phyloP scores from a whole-genome alignment of 2,329 filamentous ascomycete species.

The Boeremia exigua region DNA sequence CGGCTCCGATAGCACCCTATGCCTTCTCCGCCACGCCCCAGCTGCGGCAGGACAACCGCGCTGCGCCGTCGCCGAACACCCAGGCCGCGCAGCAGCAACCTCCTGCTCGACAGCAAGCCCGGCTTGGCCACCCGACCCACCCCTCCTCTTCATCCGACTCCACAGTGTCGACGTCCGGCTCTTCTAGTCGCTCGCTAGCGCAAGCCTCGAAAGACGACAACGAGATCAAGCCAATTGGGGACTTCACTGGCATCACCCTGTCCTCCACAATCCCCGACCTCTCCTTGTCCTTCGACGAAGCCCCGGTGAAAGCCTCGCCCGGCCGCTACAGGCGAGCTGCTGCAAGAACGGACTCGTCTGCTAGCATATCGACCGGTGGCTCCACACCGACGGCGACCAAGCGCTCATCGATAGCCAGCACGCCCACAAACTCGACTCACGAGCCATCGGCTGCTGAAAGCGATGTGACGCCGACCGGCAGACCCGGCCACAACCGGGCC shows the following conservation, averaged over 20 bases:
- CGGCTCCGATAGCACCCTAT: constrained; percentile 57
- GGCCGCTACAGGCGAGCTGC: constrained; percentile 81
- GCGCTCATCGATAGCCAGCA: constrained; percentile 47
- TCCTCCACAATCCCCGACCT: constrained; percentile 61
- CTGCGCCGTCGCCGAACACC: constrained; percentile 59
- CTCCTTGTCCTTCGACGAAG: constrained; percentile 61
- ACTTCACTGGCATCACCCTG: constrained; percentile 55
- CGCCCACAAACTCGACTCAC: constrained; percentile 58
- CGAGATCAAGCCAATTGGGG: constrained; percentile 47
- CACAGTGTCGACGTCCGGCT: constrained; percentile 56
- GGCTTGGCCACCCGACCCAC: constrained; percentile 46
- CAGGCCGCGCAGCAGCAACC: constrained; percentile 47
- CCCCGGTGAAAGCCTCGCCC: constrained; percentile 71
- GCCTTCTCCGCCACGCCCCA: constrained; percentile 60
- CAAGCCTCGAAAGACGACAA: constrained; percentile 58
- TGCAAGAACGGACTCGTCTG: constrained; percentile 60
- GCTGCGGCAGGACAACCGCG: constrained; percentile 63
- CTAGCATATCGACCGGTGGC: constrained; percentile 37
- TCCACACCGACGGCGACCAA: constrained; percentile 39
- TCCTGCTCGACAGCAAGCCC: constrained; percentile 29
- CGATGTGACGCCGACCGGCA: constrained; percentile 25
- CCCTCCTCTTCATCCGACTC: constrained; percentile 52
- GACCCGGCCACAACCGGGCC: constrained; percentile 61
- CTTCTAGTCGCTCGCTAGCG: constrained; percentile 56
- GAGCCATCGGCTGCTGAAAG: constrained; percentile 62